Conservation (phyloP, 805 yeast genomes). For the Saccharomycopsis javanensis region DNA sequence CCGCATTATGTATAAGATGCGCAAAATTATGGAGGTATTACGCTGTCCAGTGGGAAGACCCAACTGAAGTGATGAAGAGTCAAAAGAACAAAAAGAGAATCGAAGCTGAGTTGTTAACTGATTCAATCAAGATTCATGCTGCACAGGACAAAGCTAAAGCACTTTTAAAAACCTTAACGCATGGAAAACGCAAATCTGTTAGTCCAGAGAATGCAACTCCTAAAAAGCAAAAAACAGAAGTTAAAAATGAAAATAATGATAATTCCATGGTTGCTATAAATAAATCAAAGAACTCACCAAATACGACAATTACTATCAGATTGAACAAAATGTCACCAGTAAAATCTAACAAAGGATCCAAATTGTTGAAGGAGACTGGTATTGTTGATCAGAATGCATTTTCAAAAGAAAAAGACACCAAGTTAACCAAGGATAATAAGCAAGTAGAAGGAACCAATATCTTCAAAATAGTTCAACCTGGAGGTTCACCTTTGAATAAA, state of each 20-base stretch:
- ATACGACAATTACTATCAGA: background rate
- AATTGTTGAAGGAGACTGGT: background rate
- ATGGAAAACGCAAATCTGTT: slow-evolving; percentile 4
- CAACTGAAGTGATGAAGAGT: slow-evolving; percentile 49
- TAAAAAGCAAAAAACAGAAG: background rate
- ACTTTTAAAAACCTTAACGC: background rate
- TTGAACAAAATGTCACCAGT: background rate
- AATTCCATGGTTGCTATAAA: background rate
- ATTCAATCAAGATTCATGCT: slow-evolving; percentile 43
- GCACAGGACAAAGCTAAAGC: slow-evolving; percentile 33
- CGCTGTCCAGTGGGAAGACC: slow-evolving; percentile 80
- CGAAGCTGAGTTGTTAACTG: slow-evolving; percentile 60
- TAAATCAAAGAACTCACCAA: background rate
- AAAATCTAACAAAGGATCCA: background rate
- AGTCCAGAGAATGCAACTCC: slow-evolving; percentile 4
- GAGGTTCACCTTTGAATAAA: background rate
- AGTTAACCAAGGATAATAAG: background rate
- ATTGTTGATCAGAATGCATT: background rate
- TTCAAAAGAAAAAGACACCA: background rate
- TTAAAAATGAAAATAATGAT: slow-evolving; percentile 2
- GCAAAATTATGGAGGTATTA: slow-evolving; percentile 88
- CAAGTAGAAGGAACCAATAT: background rate
- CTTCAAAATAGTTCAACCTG: background rate
- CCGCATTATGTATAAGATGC: slow-evolving; percentile 76
- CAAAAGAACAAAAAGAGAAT: slow-evolving; percentile 40